Evolutionary conservation across 2,329 filamentous ascomycete species (phyloP).

Genomic region (Celoporthe dispersa): DNA sequence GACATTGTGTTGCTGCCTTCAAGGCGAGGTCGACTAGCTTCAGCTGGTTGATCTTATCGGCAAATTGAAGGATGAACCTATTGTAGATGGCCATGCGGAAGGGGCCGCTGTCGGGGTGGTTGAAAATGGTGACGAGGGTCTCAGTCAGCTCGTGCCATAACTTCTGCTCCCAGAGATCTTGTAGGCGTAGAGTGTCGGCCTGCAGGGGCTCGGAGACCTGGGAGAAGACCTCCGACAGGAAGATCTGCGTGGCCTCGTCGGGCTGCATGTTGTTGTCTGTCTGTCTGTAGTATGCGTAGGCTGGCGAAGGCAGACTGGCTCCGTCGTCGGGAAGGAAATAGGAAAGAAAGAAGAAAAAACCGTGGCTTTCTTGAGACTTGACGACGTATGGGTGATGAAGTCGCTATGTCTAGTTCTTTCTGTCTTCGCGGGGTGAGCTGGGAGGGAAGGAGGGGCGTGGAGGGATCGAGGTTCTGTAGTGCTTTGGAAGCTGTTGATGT

Average conservation of each 20-base stretch:
- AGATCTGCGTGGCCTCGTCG: conserved; percentile 85
- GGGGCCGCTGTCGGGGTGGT: conserved; percentile 75
- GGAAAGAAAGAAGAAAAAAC: not conserved
- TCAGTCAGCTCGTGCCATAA: conserved; percentile 99
- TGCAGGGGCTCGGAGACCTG: conserved; percentile 74
- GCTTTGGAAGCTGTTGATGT: conserved; percentile 28
- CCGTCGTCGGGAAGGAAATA: not conserved
- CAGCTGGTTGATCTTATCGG: conserved; percentile 98
- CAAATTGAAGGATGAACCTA: conserved; percentile 92
- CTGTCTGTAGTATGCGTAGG: conserved; percentile 25
- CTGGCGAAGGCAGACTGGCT: conserved; percentile 14
- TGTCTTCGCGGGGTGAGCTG: not conserved
- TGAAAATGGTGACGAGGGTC: conserved; percentile 85
- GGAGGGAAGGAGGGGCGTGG: not conserved
- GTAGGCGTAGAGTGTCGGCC: conserved; percentile 85
- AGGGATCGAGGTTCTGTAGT: conserved; percentile 22
- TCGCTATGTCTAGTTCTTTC: not conserved
- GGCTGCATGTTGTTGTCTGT: conserved; percentile 62
- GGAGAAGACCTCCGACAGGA: conserved; percentile 59
- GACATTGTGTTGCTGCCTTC: conserved; percentile 83
- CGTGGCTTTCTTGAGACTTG: conserved; percentile 10
- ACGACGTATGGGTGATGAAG: not conserved
- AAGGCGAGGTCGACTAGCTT: conserved; percentile 92
- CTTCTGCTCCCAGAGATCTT: conserved; percentile 97
- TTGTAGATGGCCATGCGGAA: conserved; percentile 92